Percentiles rank a stretch among this genome's conserved stretches.
phyloP scores from a whole-genome alignment of 2,329 filamentous ascomycete genomes.

The Immersiporthe knoxdaviesiana region DNA sequence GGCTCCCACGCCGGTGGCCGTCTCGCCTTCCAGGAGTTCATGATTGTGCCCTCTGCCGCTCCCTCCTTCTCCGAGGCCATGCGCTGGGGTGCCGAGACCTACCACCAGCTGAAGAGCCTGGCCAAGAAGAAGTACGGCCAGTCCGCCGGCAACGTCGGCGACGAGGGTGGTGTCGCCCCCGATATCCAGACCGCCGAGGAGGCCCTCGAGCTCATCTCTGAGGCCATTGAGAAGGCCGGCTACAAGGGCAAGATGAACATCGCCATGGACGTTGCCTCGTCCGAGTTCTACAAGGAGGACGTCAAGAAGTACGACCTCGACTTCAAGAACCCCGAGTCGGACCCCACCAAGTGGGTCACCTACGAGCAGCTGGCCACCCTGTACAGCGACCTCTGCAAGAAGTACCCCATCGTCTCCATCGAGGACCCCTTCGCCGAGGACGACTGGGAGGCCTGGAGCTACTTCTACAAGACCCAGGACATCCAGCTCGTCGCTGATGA shows the following conservation, averaged over 20 bases:
- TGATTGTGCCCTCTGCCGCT: constrained; percentile 86
- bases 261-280: constrained; percentile 98
- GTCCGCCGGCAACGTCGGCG: constrained; percentile 97
- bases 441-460: constrained; percentile 99
- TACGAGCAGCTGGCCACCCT: constrained; percentile 95
- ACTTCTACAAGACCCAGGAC: constrained; percentile 99
- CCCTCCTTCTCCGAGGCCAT: constrained; percentile 94
- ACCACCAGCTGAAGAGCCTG: constrained; percentile 94
- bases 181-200: constrained; percentile 98
- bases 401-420: constrained; percentile 98
- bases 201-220: constrained; percentile 89
- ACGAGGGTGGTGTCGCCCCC: constrained; percentile 98
- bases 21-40: constrained; percentile 94
- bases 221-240: constrained; percentile 90
- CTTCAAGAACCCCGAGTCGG: constrained; percentile 99
- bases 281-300: constrained; percentile 98
- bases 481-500: constrained; percentile 99
- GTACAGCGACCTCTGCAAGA: constrained; percentile 84
- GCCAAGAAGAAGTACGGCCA: constrained; percentile 99
- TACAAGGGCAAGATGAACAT: constrained; percentile 98
- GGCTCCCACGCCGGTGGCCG: constrained; percentile 96
- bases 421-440: constrained; percentile 99
- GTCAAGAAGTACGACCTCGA: constrained; percentile 99
- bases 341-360: constrained; percentile 95
- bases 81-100: constrained; percentile 95